Percentiles rank a stretch among this genome's conserved stretches.
These are phyloP conservation scores for Monilinia vaccinii-corymbosi DNA, from an alignment of 2,329 filamentous ascomycete genomes.

Conservation along the genomic window DNA sequence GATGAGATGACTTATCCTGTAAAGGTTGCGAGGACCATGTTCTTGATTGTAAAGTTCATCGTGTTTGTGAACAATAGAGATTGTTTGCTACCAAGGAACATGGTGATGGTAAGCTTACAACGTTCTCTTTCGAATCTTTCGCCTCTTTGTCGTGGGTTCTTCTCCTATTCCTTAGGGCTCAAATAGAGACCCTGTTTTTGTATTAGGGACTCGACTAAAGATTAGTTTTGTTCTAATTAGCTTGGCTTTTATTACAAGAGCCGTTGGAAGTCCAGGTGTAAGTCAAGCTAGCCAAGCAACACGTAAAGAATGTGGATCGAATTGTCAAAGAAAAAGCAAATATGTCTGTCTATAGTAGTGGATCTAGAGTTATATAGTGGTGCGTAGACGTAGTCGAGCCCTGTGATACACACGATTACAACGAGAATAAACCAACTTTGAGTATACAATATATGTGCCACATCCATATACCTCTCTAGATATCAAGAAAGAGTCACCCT, in stretches of 20 bases:
- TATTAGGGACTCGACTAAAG: background rate
- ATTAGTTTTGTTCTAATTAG: background rate
- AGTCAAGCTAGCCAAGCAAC: constrained; percentile 3
- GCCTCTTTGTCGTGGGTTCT: background rate
- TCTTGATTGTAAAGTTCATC: background rate
- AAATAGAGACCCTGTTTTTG: no score
- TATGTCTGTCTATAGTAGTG: no score
- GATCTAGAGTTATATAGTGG: no score
- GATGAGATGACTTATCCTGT: background rate
- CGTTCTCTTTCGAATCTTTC: background rate
- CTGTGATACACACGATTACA: no score
- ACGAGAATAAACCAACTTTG: background rate
- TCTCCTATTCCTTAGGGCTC: background rate
- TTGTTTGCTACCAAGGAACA: background rate
- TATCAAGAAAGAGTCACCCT: background rate
- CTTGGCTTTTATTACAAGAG: background rate
- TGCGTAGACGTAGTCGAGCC: no score
- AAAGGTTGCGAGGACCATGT: background rate
- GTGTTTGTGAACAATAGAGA: background rate
- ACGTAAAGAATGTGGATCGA: no score
- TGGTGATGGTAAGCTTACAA: constrained; percentile 11
- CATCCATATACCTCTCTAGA: background rate
- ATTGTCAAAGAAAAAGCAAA: no score
- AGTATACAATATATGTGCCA: background rate
- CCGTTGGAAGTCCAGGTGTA: background rate